A percentile compares a stretch with the other conserved stretches of the same genome.
These are phyloP conservation scores for Beauveria medogensis DNA, from an alignment of 2,329 filamentous ascomycete species.

Conservation along the genomic window DNA sequence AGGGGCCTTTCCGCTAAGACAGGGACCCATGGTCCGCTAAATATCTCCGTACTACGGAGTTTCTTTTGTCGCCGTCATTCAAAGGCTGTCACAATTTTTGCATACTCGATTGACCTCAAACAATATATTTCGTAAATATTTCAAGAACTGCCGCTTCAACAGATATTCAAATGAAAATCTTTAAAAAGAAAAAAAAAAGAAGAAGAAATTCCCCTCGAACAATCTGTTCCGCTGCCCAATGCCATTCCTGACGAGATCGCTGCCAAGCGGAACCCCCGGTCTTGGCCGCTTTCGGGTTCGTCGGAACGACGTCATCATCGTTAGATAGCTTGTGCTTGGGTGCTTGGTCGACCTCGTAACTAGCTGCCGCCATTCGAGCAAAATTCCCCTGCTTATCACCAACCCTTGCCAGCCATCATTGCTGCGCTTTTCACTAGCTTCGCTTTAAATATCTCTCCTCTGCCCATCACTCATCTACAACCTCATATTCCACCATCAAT, in stretches of 20 bases:
- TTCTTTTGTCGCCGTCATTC: no score
- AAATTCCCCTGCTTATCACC: constrained; percentile 3
- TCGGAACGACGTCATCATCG: constrained; percentile 10
- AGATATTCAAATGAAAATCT: background rate
- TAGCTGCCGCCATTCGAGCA: background rate
- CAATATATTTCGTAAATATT: no score
- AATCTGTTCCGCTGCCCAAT: background rate
- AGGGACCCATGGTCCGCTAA: no score
- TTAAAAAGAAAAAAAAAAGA: background rate
- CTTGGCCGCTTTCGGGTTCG: constrained; percentile 3
- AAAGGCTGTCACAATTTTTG: no score
- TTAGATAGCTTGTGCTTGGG: background rate
- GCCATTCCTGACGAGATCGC: background rate
- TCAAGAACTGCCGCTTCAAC: no score
- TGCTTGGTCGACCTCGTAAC: background rate
- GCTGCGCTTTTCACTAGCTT: background rate
- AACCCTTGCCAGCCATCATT: background rate
- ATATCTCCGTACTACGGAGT: no score
- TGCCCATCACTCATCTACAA: background rate
- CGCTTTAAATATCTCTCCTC: background rate
- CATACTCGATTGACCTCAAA: no score
- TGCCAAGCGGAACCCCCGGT: background rate
- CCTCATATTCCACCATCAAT: background rate
- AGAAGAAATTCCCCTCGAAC: background rate
- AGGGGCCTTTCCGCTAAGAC: no score